Evolutionary conservation across 257 asterid species (phyloP).

Genomic region (Solanum sitiens): DNA sequence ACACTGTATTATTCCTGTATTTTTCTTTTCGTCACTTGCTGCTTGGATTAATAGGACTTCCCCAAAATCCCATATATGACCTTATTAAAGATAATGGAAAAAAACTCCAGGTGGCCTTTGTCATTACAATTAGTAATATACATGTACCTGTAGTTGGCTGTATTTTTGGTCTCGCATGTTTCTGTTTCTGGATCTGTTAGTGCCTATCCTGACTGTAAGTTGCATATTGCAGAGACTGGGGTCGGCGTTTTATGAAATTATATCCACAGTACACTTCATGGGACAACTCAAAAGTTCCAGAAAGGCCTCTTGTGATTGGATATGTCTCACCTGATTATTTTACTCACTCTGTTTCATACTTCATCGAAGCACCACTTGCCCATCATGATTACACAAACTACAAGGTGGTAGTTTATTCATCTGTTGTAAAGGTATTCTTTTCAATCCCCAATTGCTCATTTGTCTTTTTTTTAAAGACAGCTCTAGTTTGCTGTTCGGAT

Average conservation of each 20-base stretch:
- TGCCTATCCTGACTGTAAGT: slow-evolving; percentile 9
- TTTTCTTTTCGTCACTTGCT: neutral
- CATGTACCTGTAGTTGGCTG: neutral
- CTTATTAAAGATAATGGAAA: neutral
- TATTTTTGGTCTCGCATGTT: neutral
- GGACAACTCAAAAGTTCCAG: slow-evolving; percentile 89
- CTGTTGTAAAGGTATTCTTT: slow-evolving; percentile 82
- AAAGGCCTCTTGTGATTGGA: slow-evolving; percentile 79
- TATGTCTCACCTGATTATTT: slow-evolving; percentile 99
- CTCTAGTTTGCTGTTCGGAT: neutral
- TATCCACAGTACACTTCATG: slow-evolving; percentile 78
- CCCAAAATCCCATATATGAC: neutral
- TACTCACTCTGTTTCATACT: slow-evolving; percentile 97
- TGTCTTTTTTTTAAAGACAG: neutral
- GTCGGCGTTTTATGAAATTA: slow-evolving; percentile 84
- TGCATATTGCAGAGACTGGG: slow-evolving; percentile 84
- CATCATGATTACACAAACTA: slow-evolving; percentile 66
- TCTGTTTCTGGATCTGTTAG: neutral
- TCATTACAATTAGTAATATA: neutral
- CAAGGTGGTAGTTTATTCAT: slow-evolving; percentile 93
- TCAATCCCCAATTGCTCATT: neutral
- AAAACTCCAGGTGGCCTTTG: neutral
- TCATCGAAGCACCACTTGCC: slow-evolving; percentile 83
- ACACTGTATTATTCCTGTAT: neutral
- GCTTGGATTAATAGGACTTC: neutral